Conservation (phyloP, 2,329 filamentous ascomycete genomes). For the Calonectria pauciramosa region DNA sequence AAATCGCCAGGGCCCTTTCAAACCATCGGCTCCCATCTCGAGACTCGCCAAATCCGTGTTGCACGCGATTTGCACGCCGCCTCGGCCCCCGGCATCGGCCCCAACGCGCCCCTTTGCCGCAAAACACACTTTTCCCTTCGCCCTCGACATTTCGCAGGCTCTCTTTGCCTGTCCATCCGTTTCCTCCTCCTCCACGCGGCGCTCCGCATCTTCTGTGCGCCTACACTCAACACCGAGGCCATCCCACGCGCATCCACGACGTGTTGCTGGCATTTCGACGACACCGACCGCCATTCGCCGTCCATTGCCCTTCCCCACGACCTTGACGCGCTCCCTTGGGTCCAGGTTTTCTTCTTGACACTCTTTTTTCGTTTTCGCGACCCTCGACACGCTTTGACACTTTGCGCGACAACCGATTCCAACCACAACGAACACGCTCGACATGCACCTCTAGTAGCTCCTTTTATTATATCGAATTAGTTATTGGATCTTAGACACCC, state of each 20-base stretch:
- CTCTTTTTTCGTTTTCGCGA: constrained; percentile 48
- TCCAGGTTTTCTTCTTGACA: constrained; percentile 42
- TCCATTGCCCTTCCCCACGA: constrained; percentile 31
- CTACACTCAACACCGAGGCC: constrained; percentile 38
- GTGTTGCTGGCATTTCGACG: constrained; percentile 43
- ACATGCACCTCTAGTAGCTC: constrained; percentile 55
- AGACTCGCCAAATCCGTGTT: constrained; percentile 66
- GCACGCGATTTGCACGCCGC: constrained; percentile 68
- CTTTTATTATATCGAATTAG: constrained; percentile 37
- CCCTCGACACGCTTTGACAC: constrained; percentile 29
- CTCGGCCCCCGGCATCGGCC: constrained; percentile 56
- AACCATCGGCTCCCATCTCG: constrained; percentile 71
- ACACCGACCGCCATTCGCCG: constrained; percentile 30
- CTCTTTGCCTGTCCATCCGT: constrained; percentile 39
- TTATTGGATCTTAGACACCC: constrained; percentile 42
- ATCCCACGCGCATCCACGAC: constrained; percentile 47
- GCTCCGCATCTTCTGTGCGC: constrained; percentile 38
- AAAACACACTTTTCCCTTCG: constrained; percentile 60
- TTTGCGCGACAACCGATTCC: constrained; percentile 42
- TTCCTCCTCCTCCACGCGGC: constrained; percentile 41
- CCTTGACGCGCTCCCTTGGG: constrained; percentile 39
- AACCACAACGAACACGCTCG: constrained; percentile 45
- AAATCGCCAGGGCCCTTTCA: constrained; percentile 72
- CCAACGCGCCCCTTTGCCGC: constrained; percentile 57
- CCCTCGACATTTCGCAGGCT: constrained; percentile 42